Evolutionary conservation across 148 eudicot genomes (phyloP), one percentile per base, ranked within the genome.

Genomic region (Arbutus unedo): DNA sequence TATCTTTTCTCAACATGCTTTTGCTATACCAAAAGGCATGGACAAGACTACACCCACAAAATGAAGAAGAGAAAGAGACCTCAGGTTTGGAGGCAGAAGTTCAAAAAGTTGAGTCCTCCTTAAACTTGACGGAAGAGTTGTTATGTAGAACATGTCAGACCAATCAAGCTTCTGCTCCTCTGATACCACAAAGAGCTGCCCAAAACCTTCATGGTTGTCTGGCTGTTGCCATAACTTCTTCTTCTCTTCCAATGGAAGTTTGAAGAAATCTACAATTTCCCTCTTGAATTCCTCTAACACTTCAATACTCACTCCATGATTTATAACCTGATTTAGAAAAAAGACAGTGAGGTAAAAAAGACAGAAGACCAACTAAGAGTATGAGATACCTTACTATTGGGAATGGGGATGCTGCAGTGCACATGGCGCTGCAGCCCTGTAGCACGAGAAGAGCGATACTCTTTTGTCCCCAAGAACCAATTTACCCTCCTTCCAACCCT

Each of bases 121-220:
- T 4, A 85, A 62, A 19, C 51, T 38, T 18, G 72, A 43, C 49
- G 95, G 93, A 55, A 87, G 89, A 31, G 91, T 90, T 21, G 87
- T 89, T 0, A 92, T 77, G 76, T 77, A 89, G 68, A 92, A 92
- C 88, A 87, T 85, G 48, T 92, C 93, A 11, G 87, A 82, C 95
- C 95, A 92, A 60, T 92, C 95, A 48, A 90, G 88, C 83, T 90
- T 89, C 45, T 92, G 95, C 9, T 87, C 89, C 74, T 87, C 85
- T 19, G 91, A 88, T 15, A 89, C 87, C 81, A 92, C 90, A 81
- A 90, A 89, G 8, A 83, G 75, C 62, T 92, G 93, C 45, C 95
- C 95, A 64, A 88, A 92, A 2, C 95, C 95, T 74, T 92, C 92
- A 19, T 84, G 86, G 77, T 92, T 83, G 70, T 84, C 88, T 41